Evolutionary conservation across 2,329 filamentous ascomycete genomes (phyloP), one percentile per base, ranked within the genome.

Genomic region (Neoscytalidium dimidiatum): DNA sequence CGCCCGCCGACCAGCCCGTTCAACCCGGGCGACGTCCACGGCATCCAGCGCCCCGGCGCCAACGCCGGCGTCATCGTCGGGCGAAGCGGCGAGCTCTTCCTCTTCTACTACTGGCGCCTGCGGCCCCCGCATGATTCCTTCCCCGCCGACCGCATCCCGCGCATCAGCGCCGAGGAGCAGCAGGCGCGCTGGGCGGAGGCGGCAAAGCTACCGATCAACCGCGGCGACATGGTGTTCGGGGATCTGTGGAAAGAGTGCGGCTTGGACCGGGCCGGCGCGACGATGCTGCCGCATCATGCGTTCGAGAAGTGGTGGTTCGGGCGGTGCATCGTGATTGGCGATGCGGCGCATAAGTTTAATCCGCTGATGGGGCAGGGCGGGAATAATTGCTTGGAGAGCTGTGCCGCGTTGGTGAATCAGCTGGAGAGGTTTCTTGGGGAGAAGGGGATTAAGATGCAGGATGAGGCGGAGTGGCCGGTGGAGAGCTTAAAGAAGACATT

Each of bases 291-390:
- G 57, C 77, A 81, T 66, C 75, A 75, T 38, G 72, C 79, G 1
- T 73, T 78, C 14, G 67, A 74, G 9, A 71, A 73, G 35, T 81
- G 80, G 76, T 72, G 77, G 53, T 79, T 73, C 44, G 71, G 74
- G 14, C 70, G 80, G 11, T 74, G 79, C 3, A 71, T 81, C 1
- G 69, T 74, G 1, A 72, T 82, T 9, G 80, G 79, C 0, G 80
- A 82, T 66, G 72, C 79, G 1, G 77, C 74, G 4, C 79, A 82
- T 66, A 51, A 48, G 44, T 28, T 48, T 21, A 48, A 48, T 17
- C 44, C 44, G 11, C 21, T 48, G 44, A 48, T 26, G 44, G 21
- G 21, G 3, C 44, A 48, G 44, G 44, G 44, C 44, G 44, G 44
- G 11, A 48, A 48, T 19, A 48, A 48, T 19, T 48, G 44, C 21